Conservation (phyloP, 805 yeast species). For the Candida wancherniae region DNA sequence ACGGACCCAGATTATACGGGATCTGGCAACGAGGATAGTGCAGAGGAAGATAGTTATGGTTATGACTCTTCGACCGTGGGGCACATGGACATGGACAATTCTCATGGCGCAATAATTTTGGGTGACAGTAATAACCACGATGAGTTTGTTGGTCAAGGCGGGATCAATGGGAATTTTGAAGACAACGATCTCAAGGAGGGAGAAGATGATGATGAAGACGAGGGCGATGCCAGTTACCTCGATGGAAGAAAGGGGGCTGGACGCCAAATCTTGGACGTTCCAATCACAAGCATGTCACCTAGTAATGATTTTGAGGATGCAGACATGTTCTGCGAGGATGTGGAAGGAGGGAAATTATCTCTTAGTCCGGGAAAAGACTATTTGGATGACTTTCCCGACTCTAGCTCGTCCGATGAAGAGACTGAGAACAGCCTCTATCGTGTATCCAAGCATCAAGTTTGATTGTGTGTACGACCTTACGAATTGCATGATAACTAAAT, state of each 20-base stretch:
- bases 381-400: slow-evolving; percentile 39
- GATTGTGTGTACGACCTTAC: background rate
- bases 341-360: slow-evolving; percentile 16
- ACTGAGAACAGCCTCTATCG: slow-evolving; percentile 37
- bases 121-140: slow-evolving; percentile 36
- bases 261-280: slow-evolving; percentile 17
- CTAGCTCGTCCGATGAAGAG: slow-evolving; percentile 41
- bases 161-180: slow-evolving; percentile 4
- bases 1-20: slow-evolving; percentile 26
- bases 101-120: slow-evolving; percentile 26
- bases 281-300: slow-evolving; percentile 33
- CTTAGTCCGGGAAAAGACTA: slow-evolving; percentile 20
- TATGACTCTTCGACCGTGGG: slow-evolving; percentile 35
- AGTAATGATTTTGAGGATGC: slow-evolving; percentile 14
- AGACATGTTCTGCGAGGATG: slow-evolving; percentile 24
- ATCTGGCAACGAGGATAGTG: slow-evolving; percentile 7
- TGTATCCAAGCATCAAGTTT: slow-evolving; percentile 33
- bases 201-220: slow-evolving; percentile 10
- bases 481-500: background rate
- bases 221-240: slow-evolving; percentile 20
- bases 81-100: slow-evolving; percentile 33
- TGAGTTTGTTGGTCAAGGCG: slow-evolving; percentile 23
- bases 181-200: slow-evolving; percentile 8
- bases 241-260: slow-evolving; percentile 17
- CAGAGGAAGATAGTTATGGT: slow-evolving; percentile 16